Base-by-base conservation (phyloP, 1,284 basidiomycete species). In the Rhodotorula sp. region DNA sequence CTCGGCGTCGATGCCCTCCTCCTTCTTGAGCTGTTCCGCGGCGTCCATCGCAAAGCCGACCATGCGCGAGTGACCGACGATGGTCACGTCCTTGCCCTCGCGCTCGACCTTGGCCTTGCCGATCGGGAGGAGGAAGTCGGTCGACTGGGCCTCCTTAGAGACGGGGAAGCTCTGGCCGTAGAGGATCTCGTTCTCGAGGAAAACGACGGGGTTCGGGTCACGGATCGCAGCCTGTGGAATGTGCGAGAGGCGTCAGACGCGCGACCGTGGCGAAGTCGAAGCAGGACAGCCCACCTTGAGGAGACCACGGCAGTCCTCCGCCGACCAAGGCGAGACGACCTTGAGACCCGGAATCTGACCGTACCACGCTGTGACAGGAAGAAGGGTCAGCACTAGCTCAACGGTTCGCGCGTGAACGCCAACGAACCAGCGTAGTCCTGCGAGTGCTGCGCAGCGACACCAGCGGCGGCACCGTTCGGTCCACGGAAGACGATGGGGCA, bases 401-500 rank as follows among this genome's bases (percentile, higher is more conserved):
- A 41, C 45, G 14, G 41, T 45, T 1, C 7, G 21, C n/a, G n/a
- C 7, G 9, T 0, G 16, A 4, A 17, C 9, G 19, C 14, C 44
- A 8, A 72, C 82, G 79, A 78, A 57, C 82, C 78, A 50, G 82
- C 81, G 79, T 83, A 84, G 78, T 84, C 83, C 79, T 84, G 83
- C 52, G 83, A 84, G 77, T 84, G 83, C 81, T 87, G 86, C 53
- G 97, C 97, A 63, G 80, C 97, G 67, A 99, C 97, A 87, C 97
- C 97, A 70, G 94, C 85, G 66, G 97, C 97, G 69, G 97, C 97
- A 82, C 97, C 97, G 83, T 99, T 99, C 73, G 97, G 97, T 71
- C 97, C 97, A 85, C 97, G 93, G 90, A 99, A 99, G 70, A 97
- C 94, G 77, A 99, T 91, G 45, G 97, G 94, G 85, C 96, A 98